phyloP scores from a whole-genome alignment of 805 yeast genomes.

The Barnettozyma pratensis region DNA sequence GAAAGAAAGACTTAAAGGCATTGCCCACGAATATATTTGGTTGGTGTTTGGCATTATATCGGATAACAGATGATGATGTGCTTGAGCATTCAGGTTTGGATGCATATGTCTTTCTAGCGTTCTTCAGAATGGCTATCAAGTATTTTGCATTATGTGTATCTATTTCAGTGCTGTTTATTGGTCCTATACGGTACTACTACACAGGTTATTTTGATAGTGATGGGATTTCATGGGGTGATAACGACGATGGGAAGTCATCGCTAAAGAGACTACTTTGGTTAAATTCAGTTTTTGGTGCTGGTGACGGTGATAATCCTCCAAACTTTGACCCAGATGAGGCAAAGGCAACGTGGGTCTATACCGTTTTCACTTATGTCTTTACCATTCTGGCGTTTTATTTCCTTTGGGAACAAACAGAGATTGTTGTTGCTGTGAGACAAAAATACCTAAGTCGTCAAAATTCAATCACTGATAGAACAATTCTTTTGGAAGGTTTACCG shows the following conservation, averaged over 20 bases:
- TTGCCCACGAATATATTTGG: constrained; percentile 51
- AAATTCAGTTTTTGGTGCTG: constrained; percentile 12
- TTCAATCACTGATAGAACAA: constrained; percentile 87
- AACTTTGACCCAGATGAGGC: constrained; percentile 37
- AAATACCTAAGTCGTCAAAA: constrained; percentile 78
- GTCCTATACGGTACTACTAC: constrained; percentile 79
- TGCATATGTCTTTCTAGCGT: constrained; percentile 86
- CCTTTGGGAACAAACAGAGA: constrained; percentile 64
- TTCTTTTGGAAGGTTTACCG: constrained; percentile 84
- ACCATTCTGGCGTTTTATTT: constrained; percentile 61
- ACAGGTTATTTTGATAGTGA: constrained; percentile 77
- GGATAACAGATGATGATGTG: constrained; percentile 71
- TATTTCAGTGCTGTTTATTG: constrained; percentile 69
- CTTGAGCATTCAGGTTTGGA: constrained; percentile 90
- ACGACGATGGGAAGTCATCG: background rate
- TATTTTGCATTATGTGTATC: constrained; percentile 59
- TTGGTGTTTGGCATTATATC: constrained; percentile 71
- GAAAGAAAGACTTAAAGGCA: constrained; percentile 28
- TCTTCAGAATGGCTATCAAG: constrained; percentile 84
- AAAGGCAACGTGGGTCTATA: constrained; percentile 76
- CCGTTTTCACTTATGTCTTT: constrained; percentile 81
- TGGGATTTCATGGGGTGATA: constrained; percentile 30
- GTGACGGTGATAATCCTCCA: constrained; percentile 34
- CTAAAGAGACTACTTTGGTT: constrained; percentile 12
- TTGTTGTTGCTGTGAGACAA: constrained; percentile 77